Percentiles rank a stretch among this genome's conserved stretches.
phyloP scores from a whole-genome alignment of 768 basidiomycete genomes.

The Calocybe indica region DNA sequence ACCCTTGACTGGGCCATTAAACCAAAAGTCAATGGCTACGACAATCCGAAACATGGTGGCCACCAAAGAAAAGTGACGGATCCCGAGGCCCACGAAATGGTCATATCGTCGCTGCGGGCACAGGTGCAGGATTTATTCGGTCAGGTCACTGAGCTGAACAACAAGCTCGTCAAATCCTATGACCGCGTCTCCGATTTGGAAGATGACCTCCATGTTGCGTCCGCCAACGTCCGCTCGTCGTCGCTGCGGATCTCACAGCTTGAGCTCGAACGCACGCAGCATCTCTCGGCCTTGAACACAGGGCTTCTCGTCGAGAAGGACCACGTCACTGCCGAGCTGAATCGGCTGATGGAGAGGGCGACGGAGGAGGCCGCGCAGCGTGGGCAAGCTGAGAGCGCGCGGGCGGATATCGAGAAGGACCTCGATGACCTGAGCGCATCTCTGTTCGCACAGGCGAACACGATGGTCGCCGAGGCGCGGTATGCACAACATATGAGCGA shows the following conservation, averaged over 20 bases:
- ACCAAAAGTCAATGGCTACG: constrained; percentile 11
- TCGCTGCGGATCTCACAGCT: constrained; percentile 70
- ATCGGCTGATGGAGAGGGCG: constrained; percentile 89
- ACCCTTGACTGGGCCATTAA: constrained; percentile 2
- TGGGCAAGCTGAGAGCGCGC: constrained; percentile 84
- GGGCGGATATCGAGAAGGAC: constrained; percentile 83
- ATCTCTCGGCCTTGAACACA: constrained; percentile 85
- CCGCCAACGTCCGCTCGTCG: constrained; percentile 51
- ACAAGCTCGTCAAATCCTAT: constrained; percentile 89
- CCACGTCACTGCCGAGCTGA: constrained; percentile 88
- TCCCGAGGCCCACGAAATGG: constrained; percentile 71
- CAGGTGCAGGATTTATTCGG: constrained; percentile 86
- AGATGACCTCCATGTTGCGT: constrained; percentile 73
- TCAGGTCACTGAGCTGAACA: constrained; percentile 87
- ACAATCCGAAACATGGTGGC: constrained; percentile 10
- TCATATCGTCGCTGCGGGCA: constrained; percentile 72
- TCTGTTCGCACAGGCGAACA: constrained; percentile 90
- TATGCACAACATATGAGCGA: constrained; percentile 59
- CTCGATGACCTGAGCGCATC: constrained; percentile 89
- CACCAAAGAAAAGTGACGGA: constrained; percentile 21
- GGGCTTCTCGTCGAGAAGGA: constrained; percentile 89
- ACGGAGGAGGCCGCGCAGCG: constrained; percentile 90
- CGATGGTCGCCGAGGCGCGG: constrained; percentile 95
- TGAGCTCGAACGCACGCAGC: constrained; percentile 80
- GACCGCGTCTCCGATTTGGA: constrained; percentile 91